A percentile compares a stretch with the other conserved stretches of the same genome.
Conservation (phyloP, 2,329 filamentous ascomycete species). For the Colletotrichum sp. region DNA sequence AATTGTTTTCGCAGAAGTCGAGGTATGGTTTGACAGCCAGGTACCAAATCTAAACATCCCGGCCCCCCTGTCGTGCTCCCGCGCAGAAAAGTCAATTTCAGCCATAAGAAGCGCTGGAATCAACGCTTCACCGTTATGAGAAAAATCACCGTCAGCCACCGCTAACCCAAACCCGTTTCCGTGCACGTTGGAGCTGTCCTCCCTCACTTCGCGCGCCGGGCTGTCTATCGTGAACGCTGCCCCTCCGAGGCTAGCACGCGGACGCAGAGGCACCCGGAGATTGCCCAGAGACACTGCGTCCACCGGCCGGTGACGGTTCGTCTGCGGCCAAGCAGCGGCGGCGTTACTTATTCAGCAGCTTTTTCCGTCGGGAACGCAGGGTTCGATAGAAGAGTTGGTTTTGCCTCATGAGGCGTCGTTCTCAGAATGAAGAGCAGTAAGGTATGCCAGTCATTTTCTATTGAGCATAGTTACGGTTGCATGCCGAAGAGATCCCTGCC, state of each 20-base stretch:
- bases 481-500: background rate
- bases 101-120: background rate
- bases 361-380: background rate
- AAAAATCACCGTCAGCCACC: background rate
- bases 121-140: background rate
- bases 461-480: background rate
- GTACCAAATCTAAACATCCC: background rate
- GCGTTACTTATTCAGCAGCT: background rate
- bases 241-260: background rate
- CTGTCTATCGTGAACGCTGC: background rate
- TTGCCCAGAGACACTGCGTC: background rate
- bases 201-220: background rate
- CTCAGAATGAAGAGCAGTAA: background rate
- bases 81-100: background rate
- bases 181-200: background rate
- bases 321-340: background rate
- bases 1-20: background rate
- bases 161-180: background rate
- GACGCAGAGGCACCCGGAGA: background rate
- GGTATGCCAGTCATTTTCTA: background rate
- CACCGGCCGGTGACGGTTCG: background rate
- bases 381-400: background rate
- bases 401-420: background rate
- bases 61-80: background rate
- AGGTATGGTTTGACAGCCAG: background rate